A percentile compares a stretch with the other conserved stretches of the same genome.
Conservation (phyloP, 2,329 filamentous ascomycete genomes). For the Colletotrichum filicis region DNA sequence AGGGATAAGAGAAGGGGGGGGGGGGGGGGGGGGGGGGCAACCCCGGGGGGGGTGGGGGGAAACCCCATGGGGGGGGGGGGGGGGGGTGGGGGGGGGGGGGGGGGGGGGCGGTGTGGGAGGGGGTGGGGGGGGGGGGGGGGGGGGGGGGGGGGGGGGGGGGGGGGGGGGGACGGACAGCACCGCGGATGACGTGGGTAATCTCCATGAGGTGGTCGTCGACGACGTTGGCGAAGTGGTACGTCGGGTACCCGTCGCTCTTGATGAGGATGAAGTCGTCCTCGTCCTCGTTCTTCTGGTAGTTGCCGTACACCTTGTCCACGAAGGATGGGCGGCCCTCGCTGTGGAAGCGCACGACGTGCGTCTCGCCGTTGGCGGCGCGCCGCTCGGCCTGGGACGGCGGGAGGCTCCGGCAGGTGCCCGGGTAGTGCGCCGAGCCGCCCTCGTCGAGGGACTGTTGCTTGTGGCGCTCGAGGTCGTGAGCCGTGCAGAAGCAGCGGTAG, state of each 20-base stretch:
- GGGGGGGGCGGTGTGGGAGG: too few relatives aligned
- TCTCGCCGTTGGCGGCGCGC: conserved; percentile 74
- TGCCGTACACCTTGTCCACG: conserved; percentile 83
- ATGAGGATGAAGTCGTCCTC: conserved; percentile 89
- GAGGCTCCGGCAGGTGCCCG: conserved; percentile 77
- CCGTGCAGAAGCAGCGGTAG: conserved; percentile 92
- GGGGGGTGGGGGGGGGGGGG: too few relatives aligned
- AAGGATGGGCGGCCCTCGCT: conserved; percentile 72
- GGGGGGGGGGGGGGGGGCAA: too few relatives aligned
- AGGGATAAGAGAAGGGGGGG: neutral
- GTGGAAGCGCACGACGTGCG: conserved; percentile 82
- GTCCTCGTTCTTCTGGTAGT: conserved; percentile 63
- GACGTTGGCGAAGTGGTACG: conserved; percentile 97
- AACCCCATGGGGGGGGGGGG: too few relatives aligned
- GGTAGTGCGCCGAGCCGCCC: conserved; percentile 58
- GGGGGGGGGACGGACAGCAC: conserved; percentile 70
- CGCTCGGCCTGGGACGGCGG: conserved; percentile 74
- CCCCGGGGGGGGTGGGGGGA: too few relatives aligned
- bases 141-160: neutral
- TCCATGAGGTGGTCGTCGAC: conserved; percentile 96
- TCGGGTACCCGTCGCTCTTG: conserved; percentile 92
- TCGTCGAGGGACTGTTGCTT: conserved; percentile 70
- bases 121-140: too few relatives aligned
- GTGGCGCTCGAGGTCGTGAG: conserved; percentile 75
- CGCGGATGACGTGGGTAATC: conserved; percentile 94